A percentile compares a stretch with the other conserved stretches of the same genome.
Evolutionary conservation across 2,329 filamentous ascomycete genomes (phyloP).

Genomic region (Juglanconis sp.): DNA sequence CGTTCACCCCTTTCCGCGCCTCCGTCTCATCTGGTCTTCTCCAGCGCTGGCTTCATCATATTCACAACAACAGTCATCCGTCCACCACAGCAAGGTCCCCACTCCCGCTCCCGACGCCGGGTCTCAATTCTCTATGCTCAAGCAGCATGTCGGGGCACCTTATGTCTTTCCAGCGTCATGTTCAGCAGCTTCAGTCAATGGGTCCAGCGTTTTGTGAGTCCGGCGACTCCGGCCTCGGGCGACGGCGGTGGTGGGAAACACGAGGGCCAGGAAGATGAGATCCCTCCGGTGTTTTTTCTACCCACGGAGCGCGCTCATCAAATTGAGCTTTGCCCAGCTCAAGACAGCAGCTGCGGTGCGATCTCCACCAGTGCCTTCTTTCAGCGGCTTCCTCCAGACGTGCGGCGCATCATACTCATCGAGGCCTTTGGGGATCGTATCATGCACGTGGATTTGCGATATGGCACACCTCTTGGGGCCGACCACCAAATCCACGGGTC

Average conservation of each 20-base stretch:
- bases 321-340: neutral
- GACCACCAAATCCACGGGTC: neutral
- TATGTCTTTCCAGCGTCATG: too few species aligned
- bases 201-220: too few species aligned
- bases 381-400: neutral
- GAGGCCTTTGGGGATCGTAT: slow-evolving; percentile 7
- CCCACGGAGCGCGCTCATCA: neutral
- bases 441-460: neutral
- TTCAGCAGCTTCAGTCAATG: too few species aligned
- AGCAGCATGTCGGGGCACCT: too few species aligned
- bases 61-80: too few species aligned
- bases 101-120: too few species aligned
- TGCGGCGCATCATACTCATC: slow-evolving; percentile 6
- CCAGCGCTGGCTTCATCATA: too few species aligned
- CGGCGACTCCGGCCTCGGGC: too few species aligned
- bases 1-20: too few species aligned
- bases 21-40: too few species aligned
- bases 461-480: neutral
- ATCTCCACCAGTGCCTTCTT: slow-evolving; percentile 2
- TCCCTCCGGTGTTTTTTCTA: neutral
- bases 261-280: neutral
- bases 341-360: neutral
- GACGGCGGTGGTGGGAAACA: neutral
- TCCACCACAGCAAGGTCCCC: too few species aligned
- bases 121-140: too few species aligned